phyloP scores from a whole-genome alignment of 2,329 filamentous ascomycete genomes.

The Sporothrix humicola region DNA sequence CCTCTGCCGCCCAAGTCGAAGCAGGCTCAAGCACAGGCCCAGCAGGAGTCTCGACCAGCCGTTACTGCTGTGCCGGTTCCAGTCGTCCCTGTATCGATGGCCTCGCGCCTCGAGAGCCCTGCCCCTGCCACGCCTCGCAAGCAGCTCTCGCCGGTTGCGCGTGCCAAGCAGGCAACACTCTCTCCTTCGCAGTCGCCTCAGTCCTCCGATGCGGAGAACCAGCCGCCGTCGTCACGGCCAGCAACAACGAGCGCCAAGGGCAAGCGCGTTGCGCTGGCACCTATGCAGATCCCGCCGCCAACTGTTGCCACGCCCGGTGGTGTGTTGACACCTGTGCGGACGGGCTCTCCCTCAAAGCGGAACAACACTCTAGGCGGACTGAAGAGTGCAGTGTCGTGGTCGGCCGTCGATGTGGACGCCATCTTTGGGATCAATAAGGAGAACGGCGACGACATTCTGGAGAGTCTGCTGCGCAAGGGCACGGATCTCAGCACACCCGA shows the following conservation, averaged over 20 bases:
- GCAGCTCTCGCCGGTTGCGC: conserved; percentile 51
- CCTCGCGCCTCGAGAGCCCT: conserved; percentile 19
- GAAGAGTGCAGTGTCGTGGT: conserved; percentile 69
- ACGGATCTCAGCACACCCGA: conserved; percentile 74
- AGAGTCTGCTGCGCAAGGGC: conserved; percentile 59
- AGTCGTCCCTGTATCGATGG: background rate
- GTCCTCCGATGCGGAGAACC: conserved; percentile 81
- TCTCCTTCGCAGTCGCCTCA: conserved; percentile 73
- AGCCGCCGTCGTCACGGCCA: conserved; percentile 70
- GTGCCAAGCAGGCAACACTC: conserved; percentile 59
- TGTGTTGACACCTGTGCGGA: conserved; percentile 53
- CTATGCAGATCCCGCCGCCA: conserved; percentile 43
- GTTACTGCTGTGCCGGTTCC: background rate
- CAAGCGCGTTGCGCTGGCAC: conserved; percentile 56
- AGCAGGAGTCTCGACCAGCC: conserved; percentile 11
- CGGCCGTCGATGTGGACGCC: conserved; percentile 74
- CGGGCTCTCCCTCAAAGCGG: conserved; percentile 66
- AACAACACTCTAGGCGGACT: conserved; percentile 55
- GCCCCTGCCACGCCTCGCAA: conserved; percentile 51
- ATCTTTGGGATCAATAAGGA: conserved; percentile 60
- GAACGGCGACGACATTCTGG: conserved; percentile 40
- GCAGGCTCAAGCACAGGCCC: background rate
- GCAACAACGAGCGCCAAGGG: conserved; percentile 51
- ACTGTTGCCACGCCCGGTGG: conserved; percentile 14
- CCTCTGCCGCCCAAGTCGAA: conserved; percentile 38